Percentiles rank a stretch among this genome's conserved stretches.
Conservation (phyloP, 345 rosid genomes). For the Gossypium herbaceum region DNA sequence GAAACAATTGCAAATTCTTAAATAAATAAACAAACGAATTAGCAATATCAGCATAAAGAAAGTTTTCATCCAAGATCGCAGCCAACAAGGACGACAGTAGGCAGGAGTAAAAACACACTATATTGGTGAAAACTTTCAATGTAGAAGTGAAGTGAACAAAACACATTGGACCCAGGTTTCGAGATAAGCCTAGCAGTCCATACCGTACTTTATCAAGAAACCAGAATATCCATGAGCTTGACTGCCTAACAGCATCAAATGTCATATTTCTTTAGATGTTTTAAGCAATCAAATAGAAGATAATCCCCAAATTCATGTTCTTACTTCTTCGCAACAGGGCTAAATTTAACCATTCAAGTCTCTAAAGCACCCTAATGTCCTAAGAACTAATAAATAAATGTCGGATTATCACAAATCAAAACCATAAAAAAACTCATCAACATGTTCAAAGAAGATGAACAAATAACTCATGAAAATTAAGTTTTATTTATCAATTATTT, state of each 20-base stretch:
- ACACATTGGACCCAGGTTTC: not conserved
- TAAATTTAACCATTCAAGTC: not conserved
- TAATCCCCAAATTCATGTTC: not conserved
- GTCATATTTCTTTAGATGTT: not conserved
- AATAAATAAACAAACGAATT: slow-evolving; percentile 3
- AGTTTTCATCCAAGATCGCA: not conserved
- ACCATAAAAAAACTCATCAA: not conserved
- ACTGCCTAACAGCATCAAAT: not conserved
- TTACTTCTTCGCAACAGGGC: not conserved
- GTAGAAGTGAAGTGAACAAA: not conserved
- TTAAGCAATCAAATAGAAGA: not conserved
- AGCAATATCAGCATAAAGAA: not conserved
- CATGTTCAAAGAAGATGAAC: not conserved
- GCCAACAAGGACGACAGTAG: not conserved
- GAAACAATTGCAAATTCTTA: not conserved
- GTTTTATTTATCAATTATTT: not conserved
- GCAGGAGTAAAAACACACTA: not conserved
- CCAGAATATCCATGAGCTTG: not conserved
- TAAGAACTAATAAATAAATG: not conserved
- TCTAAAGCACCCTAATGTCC: not conserved
- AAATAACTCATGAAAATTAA: not conserved
- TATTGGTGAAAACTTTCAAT: not conserved
- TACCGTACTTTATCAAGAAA: not conserved
- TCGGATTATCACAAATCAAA: not conserved
- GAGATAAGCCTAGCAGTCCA: not conserved